Conservation (phyloP, 805 yeast species). For the Torulaspora quercuum region DNA sequence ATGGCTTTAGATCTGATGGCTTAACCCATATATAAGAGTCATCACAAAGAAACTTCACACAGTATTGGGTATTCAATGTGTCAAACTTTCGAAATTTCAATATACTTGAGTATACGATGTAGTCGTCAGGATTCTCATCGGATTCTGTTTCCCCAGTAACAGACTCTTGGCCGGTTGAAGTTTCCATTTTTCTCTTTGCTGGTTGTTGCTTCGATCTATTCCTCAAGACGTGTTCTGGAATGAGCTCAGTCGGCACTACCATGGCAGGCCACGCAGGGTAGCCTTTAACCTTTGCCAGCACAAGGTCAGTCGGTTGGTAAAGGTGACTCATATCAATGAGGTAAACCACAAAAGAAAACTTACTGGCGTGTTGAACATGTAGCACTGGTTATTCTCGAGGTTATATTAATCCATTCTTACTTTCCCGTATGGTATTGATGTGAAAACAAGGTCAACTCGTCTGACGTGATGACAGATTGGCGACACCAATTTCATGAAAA, state of each 20-base stretch:
- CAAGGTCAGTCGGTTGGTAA: constrained; percentile 50
- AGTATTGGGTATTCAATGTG: constrained; percentile 22
- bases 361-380: too few relatives aligned
- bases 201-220: constrained; percentile 18
- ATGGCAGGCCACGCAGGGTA: constrained; percentile 91
- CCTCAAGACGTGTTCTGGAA: constrained; percentile 54
- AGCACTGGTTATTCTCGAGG: too few relatives aligned
- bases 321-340: constrained; percentile 11
- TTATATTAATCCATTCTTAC: too few relatives aligned
- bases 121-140: constrained; percentile 19
- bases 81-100: constrained; percentile 29
- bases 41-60: constrained; percentile 36
- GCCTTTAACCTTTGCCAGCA: constrained; percentile 80
- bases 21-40: constrained; percentile 37
- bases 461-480: too few relatives aligned
- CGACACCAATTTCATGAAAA: too few relatives aligned
- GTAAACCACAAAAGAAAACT: too few relatives aligned
- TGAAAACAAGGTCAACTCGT: too few relatives aligned
- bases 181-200: constrained; percentile 12
- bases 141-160: constrained; percentile 14
- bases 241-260: constrained; percentile 56
- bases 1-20: constrained; percentile 23
- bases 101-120: constrained; percentile 25
- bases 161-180: constrained; percentile 3
- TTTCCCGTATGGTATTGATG: too few relatives aligned